phyloP scores from a whole-genome alignment of 2,329 filamentous ascomycete species.

The Meredithiella fracta region DNA sequence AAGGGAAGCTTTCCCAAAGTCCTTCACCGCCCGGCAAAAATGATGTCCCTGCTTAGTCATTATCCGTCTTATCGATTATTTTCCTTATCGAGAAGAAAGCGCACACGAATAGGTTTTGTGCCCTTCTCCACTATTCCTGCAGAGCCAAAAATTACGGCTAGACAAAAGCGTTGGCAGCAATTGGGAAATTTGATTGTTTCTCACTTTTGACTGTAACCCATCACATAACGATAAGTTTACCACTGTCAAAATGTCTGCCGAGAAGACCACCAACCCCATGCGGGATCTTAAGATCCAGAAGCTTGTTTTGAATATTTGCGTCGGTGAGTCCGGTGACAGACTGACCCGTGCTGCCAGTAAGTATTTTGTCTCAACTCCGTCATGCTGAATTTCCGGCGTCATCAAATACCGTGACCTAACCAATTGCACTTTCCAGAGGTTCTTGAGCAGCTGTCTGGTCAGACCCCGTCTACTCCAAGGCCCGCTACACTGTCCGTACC shows the following conservation, averaged over 20 bases:
- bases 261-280: conserved; percentile 96
- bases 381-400: neutral
- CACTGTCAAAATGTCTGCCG: conserved; percentile 34
- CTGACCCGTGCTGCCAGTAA: conserved; percentile 84
- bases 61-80: conserved; percentile 6
- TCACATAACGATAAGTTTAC: conserved; percentile 10
- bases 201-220: conserved; percentile 20
- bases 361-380: conserved; percentile 1
- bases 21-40: conserved; percentile 5
- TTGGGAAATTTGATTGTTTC: neutral
- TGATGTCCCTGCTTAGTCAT: neutral
- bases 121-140: conserved; percentile 13
- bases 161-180: conserved; percentile 7
- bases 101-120: conserved; percentile 13
- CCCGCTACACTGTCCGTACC: conserved; percentile 98
- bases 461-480: conserved; percentile 99
- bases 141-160: neutral
- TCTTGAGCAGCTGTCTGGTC: conserved; percentile 97
- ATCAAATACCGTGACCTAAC: conserved; percentile 3
- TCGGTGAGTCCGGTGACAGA: conserved; percentile 99
- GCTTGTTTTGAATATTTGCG: conserved; percentile 98
- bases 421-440: conserved; percentile 39
- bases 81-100: neutral
- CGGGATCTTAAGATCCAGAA: conserved; percentile 99
- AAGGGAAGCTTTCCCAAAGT: neutral